Conservation (phyloP, 176 grass and related monocot species). For the Triticum aestivum region DNA sequence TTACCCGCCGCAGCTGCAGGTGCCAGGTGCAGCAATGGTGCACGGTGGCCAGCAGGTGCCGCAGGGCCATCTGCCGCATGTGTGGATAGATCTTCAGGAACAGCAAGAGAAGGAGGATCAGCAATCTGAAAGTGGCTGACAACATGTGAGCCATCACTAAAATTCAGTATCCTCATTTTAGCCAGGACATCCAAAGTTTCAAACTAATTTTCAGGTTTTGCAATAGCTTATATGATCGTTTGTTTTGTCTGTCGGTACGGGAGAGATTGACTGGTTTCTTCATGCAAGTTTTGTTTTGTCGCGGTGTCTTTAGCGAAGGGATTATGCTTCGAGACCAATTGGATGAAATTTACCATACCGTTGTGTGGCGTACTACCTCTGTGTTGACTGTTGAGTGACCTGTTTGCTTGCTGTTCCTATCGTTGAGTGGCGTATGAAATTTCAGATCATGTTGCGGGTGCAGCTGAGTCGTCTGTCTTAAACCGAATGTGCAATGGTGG, state of each 20-base stretch:
- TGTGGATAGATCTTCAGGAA: not conserved
- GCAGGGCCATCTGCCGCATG: conserved; percentile 5
- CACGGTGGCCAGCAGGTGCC: conserved; percentile 37
- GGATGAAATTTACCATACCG: too few relatives aligned
- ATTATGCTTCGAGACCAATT: not conserved
- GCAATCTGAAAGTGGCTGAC: conserved; percentile 35
- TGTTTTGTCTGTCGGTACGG: not conserved
- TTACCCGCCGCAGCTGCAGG: conserved; percentile 26
- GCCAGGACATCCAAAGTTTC: not conserved
- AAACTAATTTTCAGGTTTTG: not conserved
- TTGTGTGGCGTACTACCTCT: too few relatives aligned
- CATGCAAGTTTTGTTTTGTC: not conserved
- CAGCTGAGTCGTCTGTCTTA: not conserved
- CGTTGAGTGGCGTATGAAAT: too few relatives aligned
- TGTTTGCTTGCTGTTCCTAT: too few relatives aligned
- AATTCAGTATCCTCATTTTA: conserved; percentile 19
- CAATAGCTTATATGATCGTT: not conserved
- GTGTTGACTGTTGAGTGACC: too few relatives aligned
- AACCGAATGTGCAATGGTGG: not conserved
- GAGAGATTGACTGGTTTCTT: not conserved
- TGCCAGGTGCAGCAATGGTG: conserved; percentile 29
- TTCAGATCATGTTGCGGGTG: too few relatives aligned
- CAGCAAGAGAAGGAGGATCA: conserved; percentile 22
- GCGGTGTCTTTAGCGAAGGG: not conserved
- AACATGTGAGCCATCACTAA: not conserved